Percentiles rank a stretch among this genome's conserved stretches.
Evolutionary conservation across 306 rosid species (phyloP).

Genomic region (Myrica gale): DNA sequence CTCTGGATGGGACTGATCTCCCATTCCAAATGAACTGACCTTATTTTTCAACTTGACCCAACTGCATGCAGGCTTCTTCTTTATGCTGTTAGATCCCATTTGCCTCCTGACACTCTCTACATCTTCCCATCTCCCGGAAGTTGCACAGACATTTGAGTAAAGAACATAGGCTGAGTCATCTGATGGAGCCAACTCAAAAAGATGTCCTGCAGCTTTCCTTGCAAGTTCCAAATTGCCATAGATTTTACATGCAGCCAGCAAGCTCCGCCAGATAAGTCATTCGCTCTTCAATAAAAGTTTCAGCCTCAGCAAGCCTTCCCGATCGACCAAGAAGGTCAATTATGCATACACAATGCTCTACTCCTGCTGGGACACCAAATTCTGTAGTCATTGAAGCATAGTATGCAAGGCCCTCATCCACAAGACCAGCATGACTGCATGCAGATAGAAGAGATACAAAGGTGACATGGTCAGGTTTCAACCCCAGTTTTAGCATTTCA

Average conservation of each 20-base stretch:
- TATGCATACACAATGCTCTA: slow-evolving; percentile 86
- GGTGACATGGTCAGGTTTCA: slow-evolving; percentile 80
- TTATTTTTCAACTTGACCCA: slow-evolving; percentile 75
- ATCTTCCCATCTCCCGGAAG: slow-evolving; percentile 75
- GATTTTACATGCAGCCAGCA: slow-evolving; percentile 76
- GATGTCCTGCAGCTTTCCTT: slow-evolving; percentile 64
- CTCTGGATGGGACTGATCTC: slow-evolving; percentile 63
- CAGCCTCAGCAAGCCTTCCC: slow-evolving; percentile 83
- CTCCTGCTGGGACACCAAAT: slow-evolving; percentile 54
- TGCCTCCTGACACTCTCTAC: slow-evolving; percentile 68
- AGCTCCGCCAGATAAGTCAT: slow-evolving; percentile 84
- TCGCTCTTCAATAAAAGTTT: slow-evolving; percentile 58
- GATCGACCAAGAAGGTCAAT: slow-evolving; percentile 95
- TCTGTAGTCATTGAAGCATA: slow-evolving; percentile 59
- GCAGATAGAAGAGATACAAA: slow-evolving; percentile 91
- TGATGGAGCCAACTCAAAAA: slow-evolving; percentile 59
- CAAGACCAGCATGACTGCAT: slow-evolving; percentile 87
- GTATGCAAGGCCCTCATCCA: slow-evolving; percentile 84
- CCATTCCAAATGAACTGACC: slow-evolving; percentile 76
- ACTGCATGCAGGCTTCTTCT: slow-evolving; percentile 84
- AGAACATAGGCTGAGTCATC: slow-evolving; percentile 95
- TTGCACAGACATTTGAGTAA: slow-evolving; percentile 79
- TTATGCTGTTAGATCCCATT: slow-evolving; percentile 64
- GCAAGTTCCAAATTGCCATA: slow-evolving; percentile 76
- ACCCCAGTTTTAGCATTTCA: slow-evolving; percentile 64